Evolutionary conservation across 2,329 filamentous ascomycete species (phyloP).

Genomic region (Aureobasidium vineae): DNA sequence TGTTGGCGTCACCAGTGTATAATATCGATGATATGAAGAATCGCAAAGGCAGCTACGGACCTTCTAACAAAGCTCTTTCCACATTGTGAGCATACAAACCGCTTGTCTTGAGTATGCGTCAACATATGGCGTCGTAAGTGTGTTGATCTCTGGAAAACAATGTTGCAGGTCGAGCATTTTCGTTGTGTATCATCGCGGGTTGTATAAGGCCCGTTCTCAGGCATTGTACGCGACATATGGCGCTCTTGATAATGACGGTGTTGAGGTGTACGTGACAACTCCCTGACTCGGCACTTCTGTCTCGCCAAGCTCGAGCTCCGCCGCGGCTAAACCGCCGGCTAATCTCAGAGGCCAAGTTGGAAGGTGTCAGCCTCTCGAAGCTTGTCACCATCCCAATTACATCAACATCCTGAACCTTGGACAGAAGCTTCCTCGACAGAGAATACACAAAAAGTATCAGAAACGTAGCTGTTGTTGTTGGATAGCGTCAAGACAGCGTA

Average conservation of each 20-base stretch:
- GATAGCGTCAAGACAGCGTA: no score
- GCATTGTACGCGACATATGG: constrained; percentile 3
- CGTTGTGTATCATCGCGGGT: background rate
- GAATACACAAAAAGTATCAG: no score
- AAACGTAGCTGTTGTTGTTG: no score
- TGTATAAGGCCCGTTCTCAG: background rate
- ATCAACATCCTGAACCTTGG: background rate
- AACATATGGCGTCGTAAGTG: constrained; percentile 18
- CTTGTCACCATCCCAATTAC: background rate
- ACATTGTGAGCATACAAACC: constrained; percentile 10
- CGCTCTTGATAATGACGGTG: background rate
- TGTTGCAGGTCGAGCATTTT: constrained; percentile 19
- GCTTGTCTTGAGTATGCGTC: constrained; percentile 21
- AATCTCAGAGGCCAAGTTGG: background rate
- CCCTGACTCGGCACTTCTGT: background rate
- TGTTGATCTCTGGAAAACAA: constrained; percentile 10
- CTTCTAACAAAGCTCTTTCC: constrained; percentile 22
- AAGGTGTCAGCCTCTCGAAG: background rate
- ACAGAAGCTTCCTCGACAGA: background rate
- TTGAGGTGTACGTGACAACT: background rate
- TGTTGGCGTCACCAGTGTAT: background rate
- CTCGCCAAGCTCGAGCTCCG: background rate
- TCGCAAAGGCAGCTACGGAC: background rate
- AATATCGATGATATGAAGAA: background rate
- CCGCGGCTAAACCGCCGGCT: constrained; percentile 2